Base-by-base conservation (phyloP, 176 grass and related monocot species). In the Musa schizocarpa region DNA sequence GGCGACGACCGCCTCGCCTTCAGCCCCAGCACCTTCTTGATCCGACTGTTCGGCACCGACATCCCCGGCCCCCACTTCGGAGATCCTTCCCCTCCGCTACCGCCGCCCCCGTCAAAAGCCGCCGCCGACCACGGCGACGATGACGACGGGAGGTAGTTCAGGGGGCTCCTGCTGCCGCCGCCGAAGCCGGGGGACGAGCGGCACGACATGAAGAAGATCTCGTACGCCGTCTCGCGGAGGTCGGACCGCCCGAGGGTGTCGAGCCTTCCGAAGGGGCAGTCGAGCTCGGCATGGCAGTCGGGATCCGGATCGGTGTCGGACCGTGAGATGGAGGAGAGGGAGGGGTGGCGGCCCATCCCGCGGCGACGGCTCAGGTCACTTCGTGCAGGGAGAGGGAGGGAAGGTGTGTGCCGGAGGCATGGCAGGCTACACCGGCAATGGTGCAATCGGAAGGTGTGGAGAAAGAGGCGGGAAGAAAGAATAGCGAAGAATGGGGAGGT, bases 1-100 rank as follows among this genome's bases (percentile, higher is more conserved):
- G 88, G 85, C 82, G 78, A 80, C 23, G 76, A 54, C 61, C 90
- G 54, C 76, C 86, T 67, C 0, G 86, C 48, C 88, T 82, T 82
- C 72, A 99, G 87, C 48, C 95, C 90, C 13, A 99, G 76, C 43
- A 85, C 84, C 82, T 87, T 99, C 78, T 99, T 99, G 50, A 94
- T 77, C 53, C 75, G 81, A 75, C 90, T 94, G 72, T 86, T 82
- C 82, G 81, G 83, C 83, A 88, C 84, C 74, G 70, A 54, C 78
- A 98, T 98, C 27, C 90, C 88, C 1, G 78, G 49, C 25, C 88
- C 90, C 16, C 88, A 87, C 55, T 65, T 78, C 23, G 13, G 52
- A 1, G 68, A 70, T 1, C 68, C 68, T 78, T 71, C 11, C 25
- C 63, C 3, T 3, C 11, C 8, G 19, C 66, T 21, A 1, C 52